Evolutionary conservation across 345 rosid species (phyloP), one percentile per base, ranked within the genome.

Genomic region (Carallia pectinifolia): DNA sequence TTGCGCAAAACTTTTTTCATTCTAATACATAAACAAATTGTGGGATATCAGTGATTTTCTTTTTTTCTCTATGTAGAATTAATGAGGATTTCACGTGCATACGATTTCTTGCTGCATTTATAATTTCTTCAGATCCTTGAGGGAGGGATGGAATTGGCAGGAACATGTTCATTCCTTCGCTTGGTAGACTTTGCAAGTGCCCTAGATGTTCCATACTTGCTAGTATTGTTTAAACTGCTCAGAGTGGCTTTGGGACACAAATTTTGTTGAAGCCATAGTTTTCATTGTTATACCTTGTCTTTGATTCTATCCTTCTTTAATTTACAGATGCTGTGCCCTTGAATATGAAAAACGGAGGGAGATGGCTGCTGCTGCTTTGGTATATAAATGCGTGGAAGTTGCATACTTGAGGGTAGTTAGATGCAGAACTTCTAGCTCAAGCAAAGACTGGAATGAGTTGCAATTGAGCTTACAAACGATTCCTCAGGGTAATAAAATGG

Each of bases 361-460:
- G 70, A 84, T 84, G 97, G 87, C 87, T 74, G 82, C 87, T 82
- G 89, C 93, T 83, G 82, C 93, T 74, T 82, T 89, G 87, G 96
- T 90, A 63, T 89, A 84, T 81, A 93, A 93, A 82, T 89, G 98
- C 82, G 77, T 83, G 82, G 97, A 93, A 76, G 89, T 89, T 66
- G 93, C 93, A 48, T 84, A 76, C 75, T 78, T 86, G 90, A 89
- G 89, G 81, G 65, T 86, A 48, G 89, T 83, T 69, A 81, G 74
- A 76, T 81, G 85, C 74, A 84, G 70, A 80, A 73, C 76, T 76
- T 72, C 75, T 68, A 70, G 77, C 73, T 55, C 68, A 47, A 81
- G 76, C 71, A 78, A 83, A 74, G 92, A 89, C 38, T 66, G 72
- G 81, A 79, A 61, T 67, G 90, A 86, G 71, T 76, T 90, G 85